Evolutionary conservation across 805 yeast species (phyloP).

Genomic region (Clavispora carvajalis): DNA sequence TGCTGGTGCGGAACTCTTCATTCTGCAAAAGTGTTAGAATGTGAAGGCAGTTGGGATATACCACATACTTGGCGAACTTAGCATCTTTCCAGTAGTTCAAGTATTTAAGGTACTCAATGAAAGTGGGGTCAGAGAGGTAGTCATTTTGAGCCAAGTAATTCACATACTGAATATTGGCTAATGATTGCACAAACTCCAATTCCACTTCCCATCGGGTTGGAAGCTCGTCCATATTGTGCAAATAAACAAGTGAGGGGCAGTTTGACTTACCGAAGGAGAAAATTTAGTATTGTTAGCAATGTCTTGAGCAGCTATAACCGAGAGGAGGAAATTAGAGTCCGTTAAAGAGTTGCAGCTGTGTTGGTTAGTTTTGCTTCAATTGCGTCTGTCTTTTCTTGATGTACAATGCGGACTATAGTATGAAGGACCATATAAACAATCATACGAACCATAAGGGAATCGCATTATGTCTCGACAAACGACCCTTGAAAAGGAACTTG

Average conservation of each 20-base stretch:
- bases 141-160: slow-evolving; percentile 82
- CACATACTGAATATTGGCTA: slow-evolving; percentile 84
- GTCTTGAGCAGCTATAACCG: too few relatives aligned
- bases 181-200: slow-evolving; percentile 89
- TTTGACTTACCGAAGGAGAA: too few relatives aligned
- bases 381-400: neutral
- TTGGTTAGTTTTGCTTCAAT: neutral
- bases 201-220: slow-evolving; percentile 88
- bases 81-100: slow-evolving; percentile 82
- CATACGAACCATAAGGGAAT: neutral
- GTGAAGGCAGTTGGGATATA: slow-evolving; percentile 85
- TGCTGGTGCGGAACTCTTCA: slow-evolving; percentile 49
- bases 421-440: neutral
- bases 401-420: neutral
- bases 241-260: neutral
- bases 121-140: slow-evolving; percentile 64
- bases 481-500: slow-evolving; percentile 21
- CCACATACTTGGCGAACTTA: slow-evolving; percentile 62
- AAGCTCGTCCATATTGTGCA: slow-evolving; percentile 19
- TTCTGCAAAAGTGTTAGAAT: slow-evolving; percentile 60
- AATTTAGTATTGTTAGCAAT: too few relatives aligned
- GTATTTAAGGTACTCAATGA: slow-evolving; percentile 71
- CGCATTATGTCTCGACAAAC: slow-evolving; percentile 11
- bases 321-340: too few relatives aligned
- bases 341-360: too few relatives aligned